Evolutionary conservation across 192 early-diverging fungal species (phyloP).

Genomic region (Gorgonomyces haynaldii): DNA sequence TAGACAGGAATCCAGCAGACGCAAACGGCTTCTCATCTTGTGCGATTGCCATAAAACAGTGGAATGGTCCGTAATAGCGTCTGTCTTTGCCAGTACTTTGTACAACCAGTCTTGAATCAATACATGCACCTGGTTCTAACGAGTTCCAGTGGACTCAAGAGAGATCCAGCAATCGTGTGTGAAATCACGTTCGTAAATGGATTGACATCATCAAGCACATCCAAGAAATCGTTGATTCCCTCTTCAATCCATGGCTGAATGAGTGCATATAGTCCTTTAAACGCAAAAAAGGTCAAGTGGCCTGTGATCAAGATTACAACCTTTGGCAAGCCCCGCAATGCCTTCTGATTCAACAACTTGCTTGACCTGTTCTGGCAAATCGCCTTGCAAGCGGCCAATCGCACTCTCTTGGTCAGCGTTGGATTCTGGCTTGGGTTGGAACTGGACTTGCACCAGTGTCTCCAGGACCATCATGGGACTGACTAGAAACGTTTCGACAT

Average conservation of each 20-base stretch:
- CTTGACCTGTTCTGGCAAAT: constrained; percentile 23
- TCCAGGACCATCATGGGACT: constrained; percentile 36
- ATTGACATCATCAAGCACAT: constrained; percentile 77
- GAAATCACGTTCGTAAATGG: constrained; percentile 66
- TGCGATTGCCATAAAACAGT: constrained; percentile 64
- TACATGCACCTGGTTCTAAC: constrained; percentile 62
- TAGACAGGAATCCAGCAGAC: constrained; percentile 12
- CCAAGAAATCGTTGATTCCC: constrained; percentile 77
- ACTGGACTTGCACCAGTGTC: constrained; percentile 33
- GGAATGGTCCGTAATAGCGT: constrained; percentile 70
- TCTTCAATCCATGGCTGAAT: constrained; percentile 60
- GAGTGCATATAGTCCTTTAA: constrained; percentile 58
- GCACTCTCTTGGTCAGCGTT: neutral
- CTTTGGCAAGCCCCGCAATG: constrained; percentile 21
- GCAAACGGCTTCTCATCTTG: constrained; percentile 62
- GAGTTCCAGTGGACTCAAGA: constrained; percentile 84
- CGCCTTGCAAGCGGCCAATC: constrained; percentile 18
- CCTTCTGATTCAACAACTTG: constrained; percentile 23
- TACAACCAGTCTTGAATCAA: constrained; percentile 53
- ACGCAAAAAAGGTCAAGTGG: constrained; percentile 66
- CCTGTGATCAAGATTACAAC: constrained; percentile 40
- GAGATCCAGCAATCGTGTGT: constrained; percentile 60
- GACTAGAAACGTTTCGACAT: constrained; percentile 25
- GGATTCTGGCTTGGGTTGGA: constrained; percentile 14
- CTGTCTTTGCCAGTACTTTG: constrained; percentile 60